phyloP scores from a whole-genome alignment of 495 filamentous ascomycete genomes.

The Aspergillus heteromorphus region DNA sequence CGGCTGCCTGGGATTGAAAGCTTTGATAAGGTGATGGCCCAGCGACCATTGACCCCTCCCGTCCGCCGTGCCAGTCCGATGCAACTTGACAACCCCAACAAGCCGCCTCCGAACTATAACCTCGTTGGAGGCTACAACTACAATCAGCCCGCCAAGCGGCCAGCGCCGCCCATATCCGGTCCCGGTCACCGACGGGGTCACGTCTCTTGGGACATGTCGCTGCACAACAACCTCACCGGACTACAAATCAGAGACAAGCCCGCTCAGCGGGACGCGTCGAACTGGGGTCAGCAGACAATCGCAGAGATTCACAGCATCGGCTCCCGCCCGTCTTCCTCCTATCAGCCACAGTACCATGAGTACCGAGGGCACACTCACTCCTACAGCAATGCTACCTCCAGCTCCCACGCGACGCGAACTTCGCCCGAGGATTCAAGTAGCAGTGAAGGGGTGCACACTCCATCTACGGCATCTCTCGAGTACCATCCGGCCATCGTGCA shows the following conservation, averaged over 20 bases:
- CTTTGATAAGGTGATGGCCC: slow-evolving; percentile 64
- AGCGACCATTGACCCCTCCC: slow-evolving; percentile 57
- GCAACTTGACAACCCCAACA: slow-evolving; percentile 54
- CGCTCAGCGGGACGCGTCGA: slow-evolving; percentile 49
- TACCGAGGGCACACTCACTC: slow-evolving; percentile 26
- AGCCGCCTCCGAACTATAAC: slow-evolving; percentile 26
- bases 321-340: slow-evolving; percentile 39
- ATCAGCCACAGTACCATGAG: slow-evolving; percentile 33
- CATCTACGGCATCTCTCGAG: slow-evolving; percentile 55
- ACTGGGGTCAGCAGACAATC: slow-evolving; percentile 48
- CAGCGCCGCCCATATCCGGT: slow-evolving; percentile 43
- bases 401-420: slow-evolving; percentile 44
- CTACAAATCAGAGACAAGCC: slow-evolving; percentile 59
- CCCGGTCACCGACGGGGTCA: slow-evolving; percentile 57
- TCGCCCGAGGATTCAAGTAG: slow-evolving; percentile 70
- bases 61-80: slow-evolving; percentile 62
- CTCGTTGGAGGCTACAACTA: slow-evolving; percentile 41
- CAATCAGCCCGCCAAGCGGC: slow-evolving; percentile 41
- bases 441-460: slow-evolving; percentile 64
- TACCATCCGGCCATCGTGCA: slow-evolving; percentile 62
- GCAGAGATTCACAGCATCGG: slow-evolving; percentile 37
- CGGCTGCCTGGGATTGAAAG: slow-evolving; percentile 86
- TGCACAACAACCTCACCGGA: slow-evolving; percentile 68
- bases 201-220: slow-evolving; percentile 67
- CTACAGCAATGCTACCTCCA: slow-evolving; percentile 13